Evolutionary conservation across 192 early-diverging fungal species (phyloP), one percentile per base, ranked within the genome.

Genomic region (Coemansia sp.): DNA sequence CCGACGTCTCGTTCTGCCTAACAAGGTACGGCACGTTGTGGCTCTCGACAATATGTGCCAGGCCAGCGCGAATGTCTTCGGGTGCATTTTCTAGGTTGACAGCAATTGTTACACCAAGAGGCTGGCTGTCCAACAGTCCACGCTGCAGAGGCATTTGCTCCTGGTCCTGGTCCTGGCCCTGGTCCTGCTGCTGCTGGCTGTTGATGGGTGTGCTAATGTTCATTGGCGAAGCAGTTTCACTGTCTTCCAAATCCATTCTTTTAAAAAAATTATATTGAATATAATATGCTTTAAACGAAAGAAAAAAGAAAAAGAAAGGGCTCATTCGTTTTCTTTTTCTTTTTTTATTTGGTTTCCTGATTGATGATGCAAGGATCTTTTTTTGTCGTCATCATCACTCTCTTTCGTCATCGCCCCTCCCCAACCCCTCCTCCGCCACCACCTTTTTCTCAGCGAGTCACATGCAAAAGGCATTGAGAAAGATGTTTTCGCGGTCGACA

Each of bases 401-500:
- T 10, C 34, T 35, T 43, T 43, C 18, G n/a, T n/a, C n/a, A n/a
- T n/a, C n/a, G n/a, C 13, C 13, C 40, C 7, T 43, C 40, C 40
- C 1, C 18, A 18, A n/a, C 40, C 40, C 40, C 40, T 13, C 13
- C 13, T 18, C 40, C 40, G 0, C 3, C 18, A 5, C 8, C 20
- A 7, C 0, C 9, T 51, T 23, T 9, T 12, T 26, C 26, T 51
- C 25, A 25, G 43, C 16, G 13, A 16, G 18, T 43, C 40, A 72
- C 66, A 64, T 60, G 64, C 77, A 79, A 59, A 57, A 79, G 1
- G 71, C 71, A 33, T 53, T 73, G 48, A 73, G 49, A 55, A 79
- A 79, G 28, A 73, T 79, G 61, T 70, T 73, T 56, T 79, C 77
- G 42, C 77, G 71, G 66, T 79, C 71, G 23, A 79, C 77, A 30